Percentiles rank a stretch among this genome's conserved stretches.
These are phyloP conservation scores for Ilex aquifolium DNA, from an alignment of 257 asterid species.

Conservation along the genomic window DNA sequence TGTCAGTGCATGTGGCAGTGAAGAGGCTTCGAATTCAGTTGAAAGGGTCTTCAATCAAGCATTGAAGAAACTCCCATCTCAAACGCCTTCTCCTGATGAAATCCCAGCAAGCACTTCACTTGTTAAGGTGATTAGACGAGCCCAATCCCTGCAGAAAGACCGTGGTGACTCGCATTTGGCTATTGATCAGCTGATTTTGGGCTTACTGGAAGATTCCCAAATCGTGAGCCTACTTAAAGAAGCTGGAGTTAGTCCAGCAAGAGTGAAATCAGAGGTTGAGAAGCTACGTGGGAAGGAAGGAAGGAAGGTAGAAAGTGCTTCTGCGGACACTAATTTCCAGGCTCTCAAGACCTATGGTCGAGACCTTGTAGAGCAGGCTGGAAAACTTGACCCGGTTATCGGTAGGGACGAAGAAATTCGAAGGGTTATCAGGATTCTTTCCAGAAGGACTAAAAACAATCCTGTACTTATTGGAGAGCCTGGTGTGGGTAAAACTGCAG, in stretches of 20 bases:
- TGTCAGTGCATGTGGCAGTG: slow-evolving; percentile 43
- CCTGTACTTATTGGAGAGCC: slow-evolving; percentile 31
- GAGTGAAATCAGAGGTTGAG: slow-evolving; percentile 57
- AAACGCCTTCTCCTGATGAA: slow-evolving; percentile 54
- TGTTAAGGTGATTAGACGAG: slow-evolving; percentile 55
- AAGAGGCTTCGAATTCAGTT: slow-evolving; percentile 40
- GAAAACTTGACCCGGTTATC: slow-evolving; percentile 70
- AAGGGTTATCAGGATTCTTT: slow-evolving; percentile 54
- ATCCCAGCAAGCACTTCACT: slow-evolving; percentile 58
- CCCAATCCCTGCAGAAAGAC: slow-evolving; percentile 51
- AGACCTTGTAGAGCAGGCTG: slow-evolving; percentile 69
- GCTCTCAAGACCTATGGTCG: slow-evolving; percentile 68
- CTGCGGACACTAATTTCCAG: slow-evolving; percentile 51
- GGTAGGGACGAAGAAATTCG: slow-evolving; percentile 70
- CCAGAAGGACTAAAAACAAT: slow-evolving; percentile 66
- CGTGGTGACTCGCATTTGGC: slow-evolving; percentile 59
- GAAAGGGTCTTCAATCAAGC: slow-evolving; percentile 51
- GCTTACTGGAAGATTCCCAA: slow-evolving; percentile 62
- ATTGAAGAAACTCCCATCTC: slow-evolving; percentile 49
- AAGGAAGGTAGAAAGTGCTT: slow-evolving; percentile 58
- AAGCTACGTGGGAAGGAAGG: slow-evolving; percentile 58
- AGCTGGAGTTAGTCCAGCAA: slow-evolving; percentile 37
- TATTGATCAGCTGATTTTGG: slow-evolving; percentile 56
- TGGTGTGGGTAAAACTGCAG: slow-evolving; percentile 58
- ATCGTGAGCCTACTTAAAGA: slow-evolving; percentile 47